Conservation (phyloP, 805 yeast species). For the Metschnikowia shivogae region DNA sequence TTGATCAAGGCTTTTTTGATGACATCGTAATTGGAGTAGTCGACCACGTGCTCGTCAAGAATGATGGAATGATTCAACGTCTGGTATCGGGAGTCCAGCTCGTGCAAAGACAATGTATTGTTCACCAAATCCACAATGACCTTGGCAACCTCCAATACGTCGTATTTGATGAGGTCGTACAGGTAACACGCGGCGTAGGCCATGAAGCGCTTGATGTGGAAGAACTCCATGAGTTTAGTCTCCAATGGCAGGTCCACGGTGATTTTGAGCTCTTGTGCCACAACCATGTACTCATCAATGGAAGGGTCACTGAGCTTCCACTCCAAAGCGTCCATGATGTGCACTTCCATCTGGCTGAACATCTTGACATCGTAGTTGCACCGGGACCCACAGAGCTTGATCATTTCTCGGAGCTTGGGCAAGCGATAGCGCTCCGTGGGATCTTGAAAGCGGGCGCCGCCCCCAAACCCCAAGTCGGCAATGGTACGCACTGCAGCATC, state of each 20-base stretch:
- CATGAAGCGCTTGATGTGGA: slow-evolving; percentile 47
- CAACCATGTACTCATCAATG: slow-evolving; percentile 35
- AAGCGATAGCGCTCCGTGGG: slow-evolving; percentile 73
- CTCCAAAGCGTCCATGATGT: slow-evolving; percentile 63
- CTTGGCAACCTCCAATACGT: slow-evolving; percentile 19
- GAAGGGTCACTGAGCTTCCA: slow-evolving; percentile 69
- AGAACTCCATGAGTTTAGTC: slow-evolving; percentile 27
- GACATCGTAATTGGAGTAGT: slow-evolving; percentile 5
- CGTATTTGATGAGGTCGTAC: slow-evolving; percentile 28
- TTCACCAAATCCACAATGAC: slow-evolving; percentile 32
- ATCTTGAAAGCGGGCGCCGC: slow-evolving; percentile 59
- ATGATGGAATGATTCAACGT: slow-evolving; percentile 16
- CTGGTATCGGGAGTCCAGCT: slow-evolving; percentile 22
- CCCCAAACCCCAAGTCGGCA: slow-evolving; percentile 38
- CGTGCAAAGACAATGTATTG: slow-evolving; percentile 24
- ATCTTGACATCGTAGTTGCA: slow-evolving; percentile 46
- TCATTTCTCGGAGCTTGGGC: slow-evolving; percentile 59
- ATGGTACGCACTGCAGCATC: slow-evolving; percentile 24
- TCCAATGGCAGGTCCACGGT: slow-evolving; percentile 16
- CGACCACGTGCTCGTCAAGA: slow-evolving; percentile 4
- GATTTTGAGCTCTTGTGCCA: slow-evolving; percentile 36
- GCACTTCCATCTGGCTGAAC: slow-evolving; percentile 72
- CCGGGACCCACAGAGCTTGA: slow-evolving; percentile 63
- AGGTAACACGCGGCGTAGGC: slow-evolving; percentile 48
- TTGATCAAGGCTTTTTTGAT: slow-evolving; percentile 9